Evolutionary conservation across 2,329 filamentous ascomycete genomes (phyloP), one percentile per base, ranked within the genome.

Genomic region (Exophiala sp.): DNA sequence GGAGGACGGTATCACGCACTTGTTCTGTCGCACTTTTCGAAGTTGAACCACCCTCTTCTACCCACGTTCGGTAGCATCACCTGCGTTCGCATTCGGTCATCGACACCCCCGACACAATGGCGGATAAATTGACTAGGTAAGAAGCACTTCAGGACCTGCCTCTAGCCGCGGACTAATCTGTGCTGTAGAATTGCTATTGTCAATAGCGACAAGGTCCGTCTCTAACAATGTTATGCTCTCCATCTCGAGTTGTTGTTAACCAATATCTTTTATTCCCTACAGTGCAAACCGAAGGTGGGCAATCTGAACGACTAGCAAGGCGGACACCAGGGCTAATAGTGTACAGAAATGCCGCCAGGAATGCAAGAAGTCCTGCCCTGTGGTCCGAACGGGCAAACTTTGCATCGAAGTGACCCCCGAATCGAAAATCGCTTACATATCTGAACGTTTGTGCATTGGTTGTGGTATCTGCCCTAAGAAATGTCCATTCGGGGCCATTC

Each of bases 391-490:
- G 54, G 93, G 93, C 72, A 97, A 96, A 78, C 83, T 94, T 61
- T 95, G 90, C 73, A 96, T 97, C 68, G 91, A 98, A 77, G 94
- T 98, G 64, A 77, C 80, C 46, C 76, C 87, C 57, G 81, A 87
- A 51, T 94, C 91, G 60, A 91, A 91, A 66, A 91, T 98, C 63
- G 93, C 93, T 68, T 98, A 96, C 78, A 95, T 98, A 65, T 97
- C 91, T 60, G 93, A 98, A 72, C 82, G 82, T 58, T 82, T 96
- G 56, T 96, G 91, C 70, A 96, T 97, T 65, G 93, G 93, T 71
- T 98, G 94, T 68, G 94, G 93, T 83, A 98, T 98, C 75, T 98
- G 94, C 72, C 89, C 91, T 38, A 98, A 98, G 78, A 97, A 97
- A 72, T 98, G 93, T 71, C 93, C 93, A 13, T 98, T 98, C 72